A percentile compares a stretch with the other conserved stretches of the same genome.
These are phyloP conservation scores for Phialophora chinensis DNA, from an alignment of 2,329 filamentous ascomycete genomes.

Conservation along the genomic window DNA sequence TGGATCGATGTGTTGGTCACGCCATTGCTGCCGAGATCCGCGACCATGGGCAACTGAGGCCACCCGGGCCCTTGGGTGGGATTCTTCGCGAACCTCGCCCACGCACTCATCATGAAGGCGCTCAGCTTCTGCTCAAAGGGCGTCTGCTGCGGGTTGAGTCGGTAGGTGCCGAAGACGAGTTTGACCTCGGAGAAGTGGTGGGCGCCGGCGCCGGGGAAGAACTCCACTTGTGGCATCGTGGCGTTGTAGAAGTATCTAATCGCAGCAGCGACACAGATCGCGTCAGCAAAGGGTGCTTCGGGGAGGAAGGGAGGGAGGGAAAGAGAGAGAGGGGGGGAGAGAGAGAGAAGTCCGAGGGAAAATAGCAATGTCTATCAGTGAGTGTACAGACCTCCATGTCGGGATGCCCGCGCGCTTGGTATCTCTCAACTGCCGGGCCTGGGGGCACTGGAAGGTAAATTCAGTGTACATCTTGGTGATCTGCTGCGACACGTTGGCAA, in stretches of 20 bases:
- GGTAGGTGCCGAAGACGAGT: slow-evolving; percentile 42
- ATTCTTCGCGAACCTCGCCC: slow-evolving; percentile 21
- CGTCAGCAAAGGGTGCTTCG: background rate
- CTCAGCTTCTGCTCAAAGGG: slow-evolving; percentile 30
- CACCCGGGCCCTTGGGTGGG: slow-evolving; percentile 20
- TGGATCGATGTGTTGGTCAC: background rate
- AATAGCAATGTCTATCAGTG: slow-evolving; percentile 35
- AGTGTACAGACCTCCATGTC: slow-evolving; percentile 35
- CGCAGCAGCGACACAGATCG: background rate
- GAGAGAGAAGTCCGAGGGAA: background rate
- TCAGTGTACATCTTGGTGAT: slow-evolving; percentile 23
- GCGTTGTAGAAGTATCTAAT: slow-evolving; percentile 43
- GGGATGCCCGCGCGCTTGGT: slow-evolving; percentile 31
- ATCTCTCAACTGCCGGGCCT: slow-evolving; percentile 29
- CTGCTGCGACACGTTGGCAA: slow-evolving; percentile 2
- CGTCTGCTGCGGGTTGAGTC: slow-evolving; percentile 26
- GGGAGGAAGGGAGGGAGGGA: background rate
- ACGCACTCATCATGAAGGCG: slow-evolving; percentile 37
- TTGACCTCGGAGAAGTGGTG: slow-evolving; percentile 47
- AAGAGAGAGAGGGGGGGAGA: too few species aligned
- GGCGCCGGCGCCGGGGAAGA: slow-evolving; percentile 39
- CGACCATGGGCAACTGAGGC: slow-evolving; percentile 14
- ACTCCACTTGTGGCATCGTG: slow-evolving; percentile 40
- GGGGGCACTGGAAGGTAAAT: slow-evolving; percentile 23
- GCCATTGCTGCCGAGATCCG: background rate